Evolutionary conservation across 345 rosid species (phyloP).

Genomic region (Eucalyptus polyanthemos): DNA sequence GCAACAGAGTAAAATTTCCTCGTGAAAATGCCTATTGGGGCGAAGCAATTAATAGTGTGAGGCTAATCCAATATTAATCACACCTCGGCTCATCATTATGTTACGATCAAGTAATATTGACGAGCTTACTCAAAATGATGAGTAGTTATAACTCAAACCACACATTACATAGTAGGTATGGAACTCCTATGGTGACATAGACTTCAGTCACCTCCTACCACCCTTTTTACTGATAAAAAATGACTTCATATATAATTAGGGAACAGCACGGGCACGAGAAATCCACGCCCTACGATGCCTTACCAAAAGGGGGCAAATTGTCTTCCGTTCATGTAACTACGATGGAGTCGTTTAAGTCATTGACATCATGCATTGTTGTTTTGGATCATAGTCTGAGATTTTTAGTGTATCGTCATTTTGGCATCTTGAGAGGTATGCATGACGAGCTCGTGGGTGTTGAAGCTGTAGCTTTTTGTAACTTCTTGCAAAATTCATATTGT

Average conservation of each 20-base stretch:
- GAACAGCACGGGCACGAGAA: accelerated
- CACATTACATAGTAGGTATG: accelerated
- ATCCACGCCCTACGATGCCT: accelerated
- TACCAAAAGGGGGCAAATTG: neutral
- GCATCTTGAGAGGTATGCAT: neutral
- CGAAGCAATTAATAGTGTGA: neutral
- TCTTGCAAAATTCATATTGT: neutral
- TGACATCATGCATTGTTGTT: accelerated
- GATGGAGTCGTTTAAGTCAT: neutral
- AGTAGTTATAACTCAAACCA: neutral
- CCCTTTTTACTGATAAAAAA: neutral
- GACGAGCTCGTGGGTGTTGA: neutral
- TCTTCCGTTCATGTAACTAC: neutral
- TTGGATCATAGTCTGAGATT: neutral
- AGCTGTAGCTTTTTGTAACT: neutral
- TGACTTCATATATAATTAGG: neutral
- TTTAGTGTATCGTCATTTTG: neutral
- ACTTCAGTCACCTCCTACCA: neutral
- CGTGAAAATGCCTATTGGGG: accelerated
- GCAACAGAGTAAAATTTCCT: neutral
- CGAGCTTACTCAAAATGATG: neutral
- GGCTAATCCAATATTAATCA: neutral
- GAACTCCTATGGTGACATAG: neutral
- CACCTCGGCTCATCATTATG: neutral
- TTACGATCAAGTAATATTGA: accelerated